Conservation (phyloP, 2,329 filamentous ascomycete species). For the Hypoxylon sp. region DNA sequence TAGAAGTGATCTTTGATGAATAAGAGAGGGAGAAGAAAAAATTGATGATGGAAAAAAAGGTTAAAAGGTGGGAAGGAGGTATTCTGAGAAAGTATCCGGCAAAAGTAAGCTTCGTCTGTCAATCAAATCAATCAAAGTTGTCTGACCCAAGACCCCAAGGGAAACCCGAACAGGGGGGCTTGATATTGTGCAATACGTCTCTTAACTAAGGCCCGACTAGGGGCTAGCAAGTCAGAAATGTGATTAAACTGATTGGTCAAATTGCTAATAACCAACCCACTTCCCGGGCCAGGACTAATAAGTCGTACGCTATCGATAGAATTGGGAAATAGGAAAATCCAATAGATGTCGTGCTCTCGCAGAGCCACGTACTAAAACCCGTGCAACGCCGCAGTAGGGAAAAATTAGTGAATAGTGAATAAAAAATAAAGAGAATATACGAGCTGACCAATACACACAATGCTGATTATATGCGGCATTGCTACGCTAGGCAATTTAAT, state of each 20-base stretch:
- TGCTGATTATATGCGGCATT: slow-evolving; percentile 20
- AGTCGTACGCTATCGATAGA: slow-evolving; percentile 19
- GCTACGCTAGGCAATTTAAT: slow-evolving; percentile 18
- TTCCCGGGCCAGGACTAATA: slow-evolving; percentile 24
- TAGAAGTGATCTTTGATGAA: too few species aligned
- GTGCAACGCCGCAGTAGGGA: too few species aligned
- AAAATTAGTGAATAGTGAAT: too few species aligned
- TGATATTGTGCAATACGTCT: slow-evolving; percentile 37
- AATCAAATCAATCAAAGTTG: slow-evolving; percentile 25
- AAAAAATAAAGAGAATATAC: too few species aligned
- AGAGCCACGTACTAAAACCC: slow-evolving; percentile 4
- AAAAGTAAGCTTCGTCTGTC: slow-evolving; percentile 39
- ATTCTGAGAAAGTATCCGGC: slow-evolving; percentile 33
- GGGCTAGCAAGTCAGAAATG: slow-evolving; percentile 27
- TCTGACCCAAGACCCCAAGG: slow-evolving; percentile 36
- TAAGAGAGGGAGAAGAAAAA: slow-evolving; percentile 3
- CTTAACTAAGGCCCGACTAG: slow-evolving; percentile 34
- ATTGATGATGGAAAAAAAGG: slow-evolving; percentile 17
- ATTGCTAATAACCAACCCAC: slow-evolving; percentile 16
- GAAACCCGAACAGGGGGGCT: slow-evolving; percentile 26
- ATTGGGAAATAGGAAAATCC: slow-evolving; percentile 2
- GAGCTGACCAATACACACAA: slow-evolving; percentile 24
- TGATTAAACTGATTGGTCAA: slow-evolving; percentile 35
- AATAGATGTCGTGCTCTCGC: slow-evolving; percentile 7
- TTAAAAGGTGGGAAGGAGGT: slow-evolving; percentile 28